Evolutionary conservation across 2,329 filamentous ascomycete species (phyloP).

Genomic region (Coniosporium tulheliwenetii): DNA sequence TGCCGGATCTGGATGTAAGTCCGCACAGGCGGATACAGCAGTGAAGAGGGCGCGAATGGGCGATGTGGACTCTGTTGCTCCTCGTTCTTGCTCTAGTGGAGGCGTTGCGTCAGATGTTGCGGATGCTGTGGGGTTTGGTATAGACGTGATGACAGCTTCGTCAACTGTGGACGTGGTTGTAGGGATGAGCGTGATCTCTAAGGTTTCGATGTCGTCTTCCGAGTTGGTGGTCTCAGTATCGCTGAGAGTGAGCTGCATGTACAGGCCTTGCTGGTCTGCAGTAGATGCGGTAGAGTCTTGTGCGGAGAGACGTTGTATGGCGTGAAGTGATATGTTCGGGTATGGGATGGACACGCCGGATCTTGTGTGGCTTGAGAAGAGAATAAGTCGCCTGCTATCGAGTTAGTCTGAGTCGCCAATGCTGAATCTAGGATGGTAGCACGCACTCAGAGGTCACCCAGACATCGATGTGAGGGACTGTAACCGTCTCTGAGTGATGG

Average conservation of each 20-base stretch:
- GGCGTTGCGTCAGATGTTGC: slow-evolving; percentile 2
- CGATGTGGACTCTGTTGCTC: slow-evolving; percentile 13
- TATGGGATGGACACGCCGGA: slow-evolving; percentile 57
- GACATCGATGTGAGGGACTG: slow-evolving; percentile 24
- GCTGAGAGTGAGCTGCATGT: slow-evolving; percentile 53
- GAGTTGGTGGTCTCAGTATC: slow-evolving; percentile 39
- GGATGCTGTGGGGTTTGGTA: slow-evolving; percentile 4
- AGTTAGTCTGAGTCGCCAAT: slow-evolving; percentile 2
- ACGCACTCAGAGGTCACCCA: slow-evolving; percentile 31
- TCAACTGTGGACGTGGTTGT: background rate
- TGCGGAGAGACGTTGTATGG: slow-evolving; percentile 45
- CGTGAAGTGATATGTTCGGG: slow-evolving; percentile 59
- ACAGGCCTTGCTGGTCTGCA: slow-evolving; percentile 35
- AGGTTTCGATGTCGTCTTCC: slow-evolving; percentile 46
- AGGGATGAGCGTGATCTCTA: slow-evolving; percentile 54
- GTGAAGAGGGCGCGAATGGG: slow-evolving; percentile 41
- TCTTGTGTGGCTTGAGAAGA: slow-evolving; percentile 44
- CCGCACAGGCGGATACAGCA: slow-evolving; percentile 59
- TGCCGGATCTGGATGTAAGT: slow-evolving; percentile 58
- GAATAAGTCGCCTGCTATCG: slow-evolving; percentile 35
- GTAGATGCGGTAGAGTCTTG: slow-evolving; percentile 19
- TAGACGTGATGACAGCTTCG: slow-evolving; percentile 6
- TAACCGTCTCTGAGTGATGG: slow-evolving; percentile 7
- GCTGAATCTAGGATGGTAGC: background rate
- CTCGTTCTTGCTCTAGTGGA: slow-evolving; percentile 2